Evolutionary conservation across 2,329 filamentous ascomycete species (phyloP).

Genomic region (Bimuria novae-zelandiae): DNA sequence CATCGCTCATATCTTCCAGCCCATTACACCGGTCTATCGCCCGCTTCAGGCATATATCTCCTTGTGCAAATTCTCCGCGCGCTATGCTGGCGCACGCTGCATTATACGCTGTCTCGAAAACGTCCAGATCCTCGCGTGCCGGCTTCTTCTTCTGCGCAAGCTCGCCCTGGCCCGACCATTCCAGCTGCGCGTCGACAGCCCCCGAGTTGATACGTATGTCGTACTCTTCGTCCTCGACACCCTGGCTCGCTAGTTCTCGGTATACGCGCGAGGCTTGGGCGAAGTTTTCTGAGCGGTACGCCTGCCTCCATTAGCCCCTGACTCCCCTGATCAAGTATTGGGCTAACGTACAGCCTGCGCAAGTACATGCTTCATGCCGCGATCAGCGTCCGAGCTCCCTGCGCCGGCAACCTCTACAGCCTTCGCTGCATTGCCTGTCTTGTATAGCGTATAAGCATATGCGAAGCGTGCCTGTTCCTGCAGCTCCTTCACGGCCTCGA

Average conservation of each 20-base stretch:
- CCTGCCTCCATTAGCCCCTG: constrained; percentile 41
- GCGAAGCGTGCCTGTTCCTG: constrained; percentile 68
- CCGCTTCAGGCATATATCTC: constrained; percentile 69
- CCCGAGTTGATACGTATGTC: constrained; percentile 78
- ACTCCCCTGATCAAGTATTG: not conserved
- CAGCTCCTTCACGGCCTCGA: constrained; percentile 66
- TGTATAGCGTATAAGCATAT: constrained; percentile 83
- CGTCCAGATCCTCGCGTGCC: constrained; percentile 66
- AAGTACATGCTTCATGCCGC: constrained; percentile 63
- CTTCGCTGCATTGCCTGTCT: constrained; percentile 69
- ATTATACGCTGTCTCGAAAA: constrained; percentile 84
- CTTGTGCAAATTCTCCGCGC: constrained; percentile 67
- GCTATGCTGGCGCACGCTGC: constrained; percentile 75
- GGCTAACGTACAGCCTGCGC: constrained; percentile 61
- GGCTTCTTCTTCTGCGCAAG: constrained; percentile 60
- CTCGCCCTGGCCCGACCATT: constrained; percentile 66
- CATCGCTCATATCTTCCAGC: constrained; percentile 72
- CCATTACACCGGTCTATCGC: constrained; percentile 73
- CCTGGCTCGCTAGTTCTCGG: constrained; percentile 57
- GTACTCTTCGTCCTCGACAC: constrained; percentile 67
- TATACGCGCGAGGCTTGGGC: constrained; percentile 68
- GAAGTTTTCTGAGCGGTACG: constrained; percentile 78
- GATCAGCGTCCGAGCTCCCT: constrained; percentile 37
- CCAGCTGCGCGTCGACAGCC: constrained; percentile 72
- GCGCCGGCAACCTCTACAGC: constrained; percentile 60